A percentile compares a stretch with the other conserved stretches of the same genome.
Evolutionary conservation across 495 filamentous ascomycete genomes (phyloP).

Genomic region (Hyaloscypha variabilis): DNA sequence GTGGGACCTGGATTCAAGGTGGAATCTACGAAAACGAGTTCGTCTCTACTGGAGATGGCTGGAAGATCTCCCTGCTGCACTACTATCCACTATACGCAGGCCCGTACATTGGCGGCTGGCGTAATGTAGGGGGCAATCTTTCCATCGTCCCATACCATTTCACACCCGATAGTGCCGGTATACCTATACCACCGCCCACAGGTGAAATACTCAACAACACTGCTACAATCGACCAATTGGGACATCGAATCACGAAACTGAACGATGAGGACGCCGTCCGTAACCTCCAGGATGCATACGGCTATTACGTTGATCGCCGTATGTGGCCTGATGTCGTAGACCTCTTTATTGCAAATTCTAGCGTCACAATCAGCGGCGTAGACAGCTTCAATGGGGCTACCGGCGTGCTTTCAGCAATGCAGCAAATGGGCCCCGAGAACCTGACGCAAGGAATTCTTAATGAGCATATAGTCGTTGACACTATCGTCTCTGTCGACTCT

Average conservation of each 20-base stretch:
- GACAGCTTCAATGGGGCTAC: neutral
- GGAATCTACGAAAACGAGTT: slow-evolving; percentile 7
- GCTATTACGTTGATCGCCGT: slow-evolving; percentile 9
- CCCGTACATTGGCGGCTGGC: slow-evolving; percentile 9
- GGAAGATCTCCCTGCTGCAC: slow-evolving; percentile 6
- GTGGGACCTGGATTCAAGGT: slow-evolving; percentile 2
- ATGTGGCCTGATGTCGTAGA: slow-evolving; percentile 10
- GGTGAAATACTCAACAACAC: neutral
- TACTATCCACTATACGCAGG: neutral
- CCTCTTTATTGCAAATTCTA: slow-evolving; percentile 7
- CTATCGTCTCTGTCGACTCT: neutral
- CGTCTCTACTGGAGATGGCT: neutral
- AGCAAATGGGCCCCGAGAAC: neutral
- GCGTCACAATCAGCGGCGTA: neutral
- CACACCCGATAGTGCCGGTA: neutral
- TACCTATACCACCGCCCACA: slow-evolving; percentile 4
- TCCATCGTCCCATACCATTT: slow-evolving; percentile 8
- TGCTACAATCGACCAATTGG: too few relatives aligned
- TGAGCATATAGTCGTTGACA: neutral
- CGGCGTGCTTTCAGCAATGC: neutral
- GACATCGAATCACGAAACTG: neutral
- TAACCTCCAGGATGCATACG: slow-evolving; percentile 10
- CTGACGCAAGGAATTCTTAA: slow-evolving; percentile 11
- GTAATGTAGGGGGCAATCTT: neutral
- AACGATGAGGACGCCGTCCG: slow-evolving; percentile 5